Evolutionary conservation across 23 red algal species (phyloP).

Genomic region (Gracilaria caudata): DNA sequence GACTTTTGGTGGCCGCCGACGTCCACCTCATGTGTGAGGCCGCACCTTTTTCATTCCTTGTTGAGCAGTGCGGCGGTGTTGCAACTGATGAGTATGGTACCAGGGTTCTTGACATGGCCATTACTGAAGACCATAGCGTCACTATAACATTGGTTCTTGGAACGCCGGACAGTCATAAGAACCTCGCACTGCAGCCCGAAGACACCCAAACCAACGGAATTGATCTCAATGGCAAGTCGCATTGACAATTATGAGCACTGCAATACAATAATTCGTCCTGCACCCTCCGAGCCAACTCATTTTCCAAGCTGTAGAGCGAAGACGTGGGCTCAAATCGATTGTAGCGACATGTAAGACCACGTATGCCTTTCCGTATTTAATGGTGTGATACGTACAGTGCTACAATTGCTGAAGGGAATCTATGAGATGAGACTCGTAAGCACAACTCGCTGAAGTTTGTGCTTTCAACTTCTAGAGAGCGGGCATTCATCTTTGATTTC

Average conservation of each 20-base stretch:
- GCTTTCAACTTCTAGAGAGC: too few species aligned
- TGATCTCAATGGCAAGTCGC: constrained; percentile 22
- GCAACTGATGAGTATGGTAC: constrained; percentile 72
- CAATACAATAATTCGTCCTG: not conserved
- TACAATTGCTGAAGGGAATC: not conserved
- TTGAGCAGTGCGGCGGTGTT: constrained; percentile 91
- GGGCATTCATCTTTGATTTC: not conserved
- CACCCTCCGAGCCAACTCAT: not conserved
- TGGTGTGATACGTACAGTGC: not conserved
- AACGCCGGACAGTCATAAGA: constrained; percentile 44
- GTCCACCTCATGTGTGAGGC: constrained; percentile 95
- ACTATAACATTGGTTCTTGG: constrained; percentile 66
- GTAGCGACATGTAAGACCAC: not conserved
- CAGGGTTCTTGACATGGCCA: constrained; percentile 81
- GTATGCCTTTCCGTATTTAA: not conserved
- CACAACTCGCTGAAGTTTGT: too few species aligned
- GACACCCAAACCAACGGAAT: constrained; percentile 28
- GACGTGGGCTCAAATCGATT: not conserved
- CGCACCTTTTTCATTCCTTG: constrained; percentile 90
- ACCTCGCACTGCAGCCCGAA: constrained; percentile 40
- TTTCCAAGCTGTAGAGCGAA: not conserved
- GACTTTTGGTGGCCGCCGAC: constrained; percentile 74
- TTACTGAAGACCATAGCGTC: constrained; percentile 71
- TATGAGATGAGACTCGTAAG: not conserved
- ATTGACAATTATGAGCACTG: not conserved